Conservation (phyloP, 768 basidiomycete genomes). For the Rubroboletus pulcherrimus region DNA sequence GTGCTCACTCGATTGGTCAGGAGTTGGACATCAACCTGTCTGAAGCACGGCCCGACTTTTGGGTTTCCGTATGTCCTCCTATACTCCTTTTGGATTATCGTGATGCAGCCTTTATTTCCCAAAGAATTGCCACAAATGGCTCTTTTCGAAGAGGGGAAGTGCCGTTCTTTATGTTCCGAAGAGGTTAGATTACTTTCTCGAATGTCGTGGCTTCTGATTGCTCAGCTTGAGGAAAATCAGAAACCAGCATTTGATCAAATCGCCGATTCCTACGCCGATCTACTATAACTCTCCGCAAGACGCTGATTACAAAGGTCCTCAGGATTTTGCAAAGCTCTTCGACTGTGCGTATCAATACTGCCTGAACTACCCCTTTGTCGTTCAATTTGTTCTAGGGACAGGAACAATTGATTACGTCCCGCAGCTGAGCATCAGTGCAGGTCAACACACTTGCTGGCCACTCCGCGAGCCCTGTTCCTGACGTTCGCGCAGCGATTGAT, state of each 20-base stretch:
- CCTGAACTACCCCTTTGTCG: neutral
- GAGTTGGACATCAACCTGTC: conserved; percentile 58
- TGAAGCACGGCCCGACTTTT: conserved; percentile 65
- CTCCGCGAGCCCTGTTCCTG: neutral
- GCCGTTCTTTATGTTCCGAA: conserved; percentile 74
- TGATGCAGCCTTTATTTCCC: neutral
- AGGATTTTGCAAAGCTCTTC: conserved; percentile 49
- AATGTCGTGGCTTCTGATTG: neutral
- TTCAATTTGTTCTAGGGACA: conserved; percentile 44
- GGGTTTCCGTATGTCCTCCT: conserved; percentile 55
- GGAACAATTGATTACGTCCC: conserved; percentile 58
- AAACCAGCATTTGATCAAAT: conserved; percentile 60
- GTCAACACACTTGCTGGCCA: conserved; percentile 28
- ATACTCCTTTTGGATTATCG: neutral
- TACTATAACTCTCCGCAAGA: conserved; percentile 49
- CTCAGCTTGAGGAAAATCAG: conserved; percentile 29
- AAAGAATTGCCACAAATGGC: conserved; percentile 86
- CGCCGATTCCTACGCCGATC: conserved; percentile 54
- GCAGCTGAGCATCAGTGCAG: conserved; percentile 50
- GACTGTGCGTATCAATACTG: conserved; percentile 30
- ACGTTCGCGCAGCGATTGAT: conserved; percentile 49
- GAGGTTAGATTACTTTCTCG: conserved; percentile 34
- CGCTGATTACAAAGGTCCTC: conserved; percentile 24
- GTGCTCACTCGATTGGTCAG: conserved; percentile 76
- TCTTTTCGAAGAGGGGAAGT: conserved; percentile 63